Evolutionary conservation across 768 basidiomycete genomes (phyloP).

Genomic region (Lactarius hatsudake): DNA sequence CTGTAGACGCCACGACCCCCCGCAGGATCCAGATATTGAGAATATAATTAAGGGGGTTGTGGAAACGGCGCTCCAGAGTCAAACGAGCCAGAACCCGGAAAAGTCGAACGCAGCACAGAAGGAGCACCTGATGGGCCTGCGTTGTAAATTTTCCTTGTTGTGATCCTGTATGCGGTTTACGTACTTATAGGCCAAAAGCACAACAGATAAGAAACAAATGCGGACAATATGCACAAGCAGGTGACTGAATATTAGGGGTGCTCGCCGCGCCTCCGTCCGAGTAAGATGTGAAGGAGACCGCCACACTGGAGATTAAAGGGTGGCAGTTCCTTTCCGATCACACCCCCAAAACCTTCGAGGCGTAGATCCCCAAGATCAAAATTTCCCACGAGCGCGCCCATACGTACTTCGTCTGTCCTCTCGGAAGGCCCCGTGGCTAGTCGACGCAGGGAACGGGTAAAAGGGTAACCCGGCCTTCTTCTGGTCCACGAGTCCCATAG

Average conservation of each 20-base stretch:
- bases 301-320: not conserved
- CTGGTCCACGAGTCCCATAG: not conserved
- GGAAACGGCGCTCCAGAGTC: not conserved
- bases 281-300: not conserved
- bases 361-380: not conserved
- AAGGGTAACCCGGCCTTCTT: not conserved
- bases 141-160: not conserved
- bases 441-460: conserved; percentile 7
- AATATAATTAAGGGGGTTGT: not conserved
- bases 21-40: not conserved
- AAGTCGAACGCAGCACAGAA: not conserved
- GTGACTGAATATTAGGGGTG: not conserved
- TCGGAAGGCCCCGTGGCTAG: conserved; percentile 6
- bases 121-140: not conserved
- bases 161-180: not conserved
- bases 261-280: not conserved
- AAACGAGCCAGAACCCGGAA: not conserved
- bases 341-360: conserved; percentile 3
- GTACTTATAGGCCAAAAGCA: not conserved
- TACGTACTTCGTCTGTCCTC: conserved; percentile 16
- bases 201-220: not conserved
- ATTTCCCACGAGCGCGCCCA: conserved; percentile 1
- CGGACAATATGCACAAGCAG: not conserved
- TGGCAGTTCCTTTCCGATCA: not conserved
- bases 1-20: not conserved